A percentile compares a stretch with the other conserved stretches of the same genome.
phyloP scores from a whole-genome alignment of 2,329 filamentous ascomycete genomes.

The Sporothrix mexicana region DNA sequence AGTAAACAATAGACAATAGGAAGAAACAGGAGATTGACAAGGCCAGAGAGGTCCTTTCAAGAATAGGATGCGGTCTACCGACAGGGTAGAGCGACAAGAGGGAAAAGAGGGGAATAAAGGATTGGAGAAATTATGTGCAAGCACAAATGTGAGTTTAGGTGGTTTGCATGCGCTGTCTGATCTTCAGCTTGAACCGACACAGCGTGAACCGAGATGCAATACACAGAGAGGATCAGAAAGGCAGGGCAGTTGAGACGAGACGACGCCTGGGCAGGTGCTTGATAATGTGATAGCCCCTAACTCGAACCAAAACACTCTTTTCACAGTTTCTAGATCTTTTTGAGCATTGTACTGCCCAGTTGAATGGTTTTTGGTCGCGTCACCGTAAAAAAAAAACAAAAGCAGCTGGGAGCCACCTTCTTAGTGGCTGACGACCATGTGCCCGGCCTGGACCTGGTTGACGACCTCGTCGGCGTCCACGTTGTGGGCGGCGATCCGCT shows the following conservation, averaged over 20 bases:
- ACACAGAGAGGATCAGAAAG: not conserved
- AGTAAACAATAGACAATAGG: not conserved
- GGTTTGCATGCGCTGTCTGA: not conserved
- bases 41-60: not conserved
- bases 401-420: not conserved
- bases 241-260: not conserved
- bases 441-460: constrained; percentile 33
- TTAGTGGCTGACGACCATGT: constrained; percentile 28
- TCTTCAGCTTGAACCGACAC: not conserved
- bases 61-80: not conserved
- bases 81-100: not conserved
- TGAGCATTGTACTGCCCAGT: not conserved
- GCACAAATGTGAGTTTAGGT: not conserved
- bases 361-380: not conserved
- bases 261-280: not conserved
- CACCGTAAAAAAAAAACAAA: too few relatives aligned
- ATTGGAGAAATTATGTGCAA: constrained; percentile 7
- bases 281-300: not conserved
- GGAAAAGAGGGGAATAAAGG: too few relatives aligned
- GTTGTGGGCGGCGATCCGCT: constrained; percentile 36
- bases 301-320: not conserved
- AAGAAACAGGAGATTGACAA: not conserved
- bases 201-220: too few relatives aligned
- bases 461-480: constrained; percentile 35
- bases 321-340: not conserved